These are phyloP conservation scores for Trebouxia sp. DNA, from an alignment of 139 green algal species.

Conservation along the genomic window DNA sequence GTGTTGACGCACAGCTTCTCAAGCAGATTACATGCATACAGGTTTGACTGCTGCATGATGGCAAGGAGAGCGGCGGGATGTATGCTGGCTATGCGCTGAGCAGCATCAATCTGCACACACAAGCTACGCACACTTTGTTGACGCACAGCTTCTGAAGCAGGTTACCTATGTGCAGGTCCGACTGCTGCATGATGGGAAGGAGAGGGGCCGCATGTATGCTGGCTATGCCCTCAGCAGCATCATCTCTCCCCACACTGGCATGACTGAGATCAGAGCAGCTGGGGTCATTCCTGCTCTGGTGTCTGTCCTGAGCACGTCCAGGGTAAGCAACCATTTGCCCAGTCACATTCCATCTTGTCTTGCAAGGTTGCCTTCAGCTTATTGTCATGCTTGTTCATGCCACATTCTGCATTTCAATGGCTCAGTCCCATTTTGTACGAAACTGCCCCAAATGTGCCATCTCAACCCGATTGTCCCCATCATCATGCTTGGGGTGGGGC, in stretches of 20 bases:
- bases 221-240: slow-evolving; percentile 57
- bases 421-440: too few species aligned
- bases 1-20: too few species aligned
- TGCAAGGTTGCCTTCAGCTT: too few species aligned
- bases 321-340: not conserved
- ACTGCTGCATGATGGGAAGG: slow-evolving; percentile 42
- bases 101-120: slow-evolving; percentile 42
- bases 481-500: too few species aligned
- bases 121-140: too few species aligned
- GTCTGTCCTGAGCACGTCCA: slow-evolving; percentile 41
- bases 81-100: slow-evolving; percentile 62
- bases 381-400: not conserved
- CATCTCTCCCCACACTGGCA: slow-evolving; percentile 38
- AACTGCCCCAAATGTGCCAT: too few species aligned
- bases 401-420: too few species aligned
- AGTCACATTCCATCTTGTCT: not conserved
- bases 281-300: slow-evolving; percentile 49
- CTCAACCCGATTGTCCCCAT: too few species aligned
- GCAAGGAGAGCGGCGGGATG: slow-evolving; percentile 47
- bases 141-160: too few species aligned
- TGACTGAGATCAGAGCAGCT: slow-evolving; percentile 38
- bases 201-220: slow-evolving; percentile 55
- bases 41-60: slow-evolving; percentile 42
- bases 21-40: not conserved
- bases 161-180: slow-evolving; percentile 20